Conservation (phyloP, 306 rosid genomes). For the Cucumis melo region DNA sequence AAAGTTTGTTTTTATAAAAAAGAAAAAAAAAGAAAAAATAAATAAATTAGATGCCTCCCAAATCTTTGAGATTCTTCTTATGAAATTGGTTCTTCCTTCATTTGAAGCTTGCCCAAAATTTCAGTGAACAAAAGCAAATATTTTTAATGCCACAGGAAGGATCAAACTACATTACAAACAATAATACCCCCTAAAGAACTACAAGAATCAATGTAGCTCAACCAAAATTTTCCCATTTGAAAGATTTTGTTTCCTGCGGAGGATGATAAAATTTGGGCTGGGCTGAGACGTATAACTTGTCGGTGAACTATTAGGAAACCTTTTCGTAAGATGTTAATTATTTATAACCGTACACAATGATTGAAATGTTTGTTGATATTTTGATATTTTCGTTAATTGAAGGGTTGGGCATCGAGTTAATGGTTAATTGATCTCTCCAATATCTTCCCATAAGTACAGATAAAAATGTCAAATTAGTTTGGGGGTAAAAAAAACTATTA, state of each 20-base stretch:
- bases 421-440: too few species aligned
- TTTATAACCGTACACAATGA: neutral
- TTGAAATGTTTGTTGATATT: too few species aligned
- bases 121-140: neutral
- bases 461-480: too few species aligned
- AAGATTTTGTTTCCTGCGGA: neutral
- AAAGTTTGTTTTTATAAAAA: too few species aligned
- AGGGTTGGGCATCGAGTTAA: too few species aligned
- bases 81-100: neutral
- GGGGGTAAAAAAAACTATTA: too few species aligned
- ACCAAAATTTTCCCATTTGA: neutral
- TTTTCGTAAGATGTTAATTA: neutral
- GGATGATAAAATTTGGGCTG: neutral
- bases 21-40: too few species aligned
- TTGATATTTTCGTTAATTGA: too few species aligned
- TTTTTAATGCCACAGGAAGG: neutral
- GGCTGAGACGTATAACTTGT: neutral
- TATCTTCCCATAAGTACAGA: too few species aligned
- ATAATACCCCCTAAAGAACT: neutral
- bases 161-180: neutral
- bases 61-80: neutral
- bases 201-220: neutral
- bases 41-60: neutral
- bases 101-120: neutral
- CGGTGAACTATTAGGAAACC: neutral